Percentiles rank a stretch among this genome's conserved stretches.
These are phyloP conservation scores for Luffa acutangula DNA, from an alignment of 306 rosid genomes.

Conservation along the genomic window DNA sequence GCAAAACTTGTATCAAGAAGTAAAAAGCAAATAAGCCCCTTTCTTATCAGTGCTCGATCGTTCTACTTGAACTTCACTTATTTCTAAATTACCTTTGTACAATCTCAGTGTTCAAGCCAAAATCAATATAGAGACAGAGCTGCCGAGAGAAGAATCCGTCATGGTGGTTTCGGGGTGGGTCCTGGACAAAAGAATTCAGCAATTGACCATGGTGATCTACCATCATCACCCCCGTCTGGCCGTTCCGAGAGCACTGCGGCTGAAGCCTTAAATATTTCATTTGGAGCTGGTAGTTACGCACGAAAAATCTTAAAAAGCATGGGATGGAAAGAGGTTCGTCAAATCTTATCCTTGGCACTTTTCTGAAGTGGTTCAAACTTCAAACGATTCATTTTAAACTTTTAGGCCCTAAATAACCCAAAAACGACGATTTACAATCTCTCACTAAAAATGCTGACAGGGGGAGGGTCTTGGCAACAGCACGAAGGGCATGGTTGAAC, in stretches of 20 bases:
- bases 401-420: too few species aligned
- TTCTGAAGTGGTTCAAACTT: too few species aligned
- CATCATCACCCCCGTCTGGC: slow-evolving; percentile 25
- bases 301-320: slow-evolving; percentile 51
- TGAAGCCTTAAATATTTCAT: slow-evolving; percentile 67
- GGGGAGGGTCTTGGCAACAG: slow-evolving; percentile 80
- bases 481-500: slow-evolving; percentile 56
- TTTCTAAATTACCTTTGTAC: not conserved
- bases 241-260: slow-evolving; percentile 45
- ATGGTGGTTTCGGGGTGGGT: slow-evolving; percentile 69
- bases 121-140: slow-evolving; percentile 65
- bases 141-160: slow-evolving; percentile 78
- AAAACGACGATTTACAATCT: too few species aligned
- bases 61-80: not conserved
- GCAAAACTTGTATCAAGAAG: not conserved
- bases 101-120: slow-evolving; percentile 30
- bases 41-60: not conserved
- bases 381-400: not conserved
- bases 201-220: slow-evolving; percentile 13
- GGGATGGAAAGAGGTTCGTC: slow-evolving; percentile 91
- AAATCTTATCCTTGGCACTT: not conserved
- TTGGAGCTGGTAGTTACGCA: slow-evolving; percentile 77
- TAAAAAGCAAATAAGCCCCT: not conserved
- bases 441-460: slow-evolving; percentile 17
- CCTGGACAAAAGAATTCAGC: slow-evolving; percentile 67